Evolutionary conservation across 2,329 filamentous ascomycete species (phyloP).

Genomic region (Stemphylium lycopersici): DNA sequence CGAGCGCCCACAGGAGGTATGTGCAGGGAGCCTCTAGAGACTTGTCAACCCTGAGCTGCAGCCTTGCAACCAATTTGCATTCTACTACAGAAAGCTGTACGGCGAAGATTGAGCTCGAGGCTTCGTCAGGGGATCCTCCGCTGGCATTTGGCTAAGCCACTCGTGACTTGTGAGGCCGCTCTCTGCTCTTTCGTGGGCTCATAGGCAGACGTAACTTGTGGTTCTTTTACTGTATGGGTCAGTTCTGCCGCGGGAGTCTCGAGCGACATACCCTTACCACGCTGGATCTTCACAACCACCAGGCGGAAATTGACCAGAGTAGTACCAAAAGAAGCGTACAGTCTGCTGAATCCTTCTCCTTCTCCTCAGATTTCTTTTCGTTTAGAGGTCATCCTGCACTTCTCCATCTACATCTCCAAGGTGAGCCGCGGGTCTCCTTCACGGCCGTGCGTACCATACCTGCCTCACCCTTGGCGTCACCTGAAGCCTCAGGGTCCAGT

Average conservation of each 20-base stretch:
- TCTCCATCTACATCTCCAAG: not conserved
- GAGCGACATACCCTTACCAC: not conserved
- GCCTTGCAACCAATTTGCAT: not conserved
- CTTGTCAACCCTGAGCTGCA: not conserved
- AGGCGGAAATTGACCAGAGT: no score
- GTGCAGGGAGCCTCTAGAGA: not conserved
- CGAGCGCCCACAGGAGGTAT: no score
- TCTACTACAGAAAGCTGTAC: no score
- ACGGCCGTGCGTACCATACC: not conserved
- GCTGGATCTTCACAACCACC: no score
- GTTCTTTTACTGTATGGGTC: not conserved
- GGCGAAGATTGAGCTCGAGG: no score
- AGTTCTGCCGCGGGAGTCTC: not conserved
- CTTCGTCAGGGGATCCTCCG: no score
- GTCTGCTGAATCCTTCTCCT: no score
- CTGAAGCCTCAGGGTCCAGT: not conserved
- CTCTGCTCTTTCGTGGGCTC: not conserved
- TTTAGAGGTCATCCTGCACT: not conserved
- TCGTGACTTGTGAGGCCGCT: no score
- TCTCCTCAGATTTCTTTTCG: no score
- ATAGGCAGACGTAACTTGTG: not conserved
- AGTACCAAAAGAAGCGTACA: no score
- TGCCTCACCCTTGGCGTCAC: not conserved
- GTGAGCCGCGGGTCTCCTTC: not conserved
- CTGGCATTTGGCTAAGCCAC: no score